These are phyloP conservation scores for Fusarium sp. DNA, from an alignment of 2,329 filamentous ascomycete genomes.

Conservation along the genomic window DNA sequence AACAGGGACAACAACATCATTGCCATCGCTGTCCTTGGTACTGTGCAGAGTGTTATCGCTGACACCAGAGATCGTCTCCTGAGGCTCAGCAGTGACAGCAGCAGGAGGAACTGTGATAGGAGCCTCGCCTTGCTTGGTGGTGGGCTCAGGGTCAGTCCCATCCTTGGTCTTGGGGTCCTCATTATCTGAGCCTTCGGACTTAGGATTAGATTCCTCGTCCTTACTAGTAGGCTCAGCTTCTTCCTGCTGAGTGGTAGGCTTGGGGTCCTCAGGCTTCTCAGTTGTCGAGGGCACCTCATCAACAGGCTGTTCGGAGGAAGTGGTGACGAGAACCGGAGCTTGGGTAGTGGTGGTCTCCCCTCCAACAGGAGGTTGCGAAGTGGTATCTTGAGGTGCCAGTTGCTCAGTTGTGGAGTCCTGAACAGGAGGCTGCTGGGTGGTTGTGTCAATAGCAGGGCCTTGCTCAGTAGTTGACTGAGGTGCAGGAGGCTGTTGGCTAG, in stretches of 20 bases:
- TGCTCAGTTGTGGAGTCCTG: not conserved
- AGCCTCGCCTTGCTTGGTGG: not conserved
- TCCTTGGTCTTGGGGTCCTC: not conserved
- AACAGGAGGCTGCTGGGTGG: not conserved
- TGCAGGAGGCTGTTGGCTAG: not conserved
- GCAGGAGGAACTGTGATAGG: not conserved
- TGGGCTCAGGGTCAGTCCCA: not conserved
- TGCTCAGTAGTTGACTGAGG: not conserved
- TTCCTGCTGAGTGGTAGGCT: not conserved
- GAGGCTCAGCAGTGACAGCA: not conserved
- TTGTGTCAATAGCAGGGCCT: not conserved
- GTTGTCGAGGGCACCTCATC: not conserved
- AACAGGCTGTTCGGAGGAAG: not conserved
- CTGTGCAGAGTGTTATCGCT: not conserved
- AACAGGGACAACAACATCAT: not conserved
- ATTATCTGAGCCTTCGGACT: not conserved
- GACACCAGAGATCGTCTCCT: not conserved
- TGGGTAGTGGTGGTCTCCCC: not conserved
- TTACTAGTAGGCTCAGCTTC: not conserved
- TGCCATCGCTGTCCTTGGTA: not conserved
- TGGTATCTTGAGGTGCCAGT: not conserved
- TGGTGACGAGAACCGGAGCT: not conserved
- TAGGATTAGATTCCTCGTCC: not conserved
- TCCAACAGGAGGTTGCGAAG: not conserved
- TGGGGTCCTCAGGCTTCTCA: not conserved